These are phyloP conservation scores for Aotearoamyces nothofagi DNA, from an alignment of 2,329 filamentous ascomycete species.

Conservation along the genomic window DNA sequence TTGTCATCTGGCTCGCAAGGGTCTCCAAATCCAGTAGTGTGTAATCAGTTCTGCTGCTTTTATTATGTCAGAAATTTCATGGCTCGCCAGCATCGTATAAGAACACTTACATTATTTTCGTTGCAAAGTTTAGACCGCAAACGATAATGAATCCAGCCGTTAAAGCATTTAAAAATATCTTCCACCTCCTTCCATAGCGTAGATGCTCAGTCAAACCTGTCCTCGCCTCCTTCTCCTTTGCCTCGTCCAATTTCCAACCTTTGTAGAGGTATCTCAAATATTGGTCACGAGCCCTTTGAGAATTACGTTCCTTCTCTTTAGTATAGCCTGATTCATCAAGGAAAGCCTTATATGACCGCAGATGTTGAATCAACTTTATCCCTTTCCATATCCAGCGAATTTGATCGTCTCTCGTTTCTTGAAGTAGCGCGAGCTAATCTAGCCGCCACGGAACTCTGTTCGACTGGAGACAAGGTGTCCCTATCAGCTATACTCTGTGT, in stretches of 20 bases:
- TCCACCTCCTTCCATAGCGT: slow-evolving; percentile 1
- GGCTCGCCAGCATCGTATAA: not conserved
- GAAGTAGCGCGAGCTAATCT: not conserved
- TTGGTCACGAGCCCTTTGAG: slow-evolving; percentile 1
- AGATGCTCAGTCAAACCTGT: slow-evolving; percentile 1
- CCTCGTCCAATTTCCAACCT: slow-evolving; percentile 1
- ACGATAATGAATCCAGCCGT: not conserved
- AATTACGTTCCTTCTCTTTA: not conserved
- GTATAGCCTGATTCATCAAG: slow-evolving; percentile 1
- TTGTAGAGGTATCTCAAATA: slow-evolving; percentile 1
- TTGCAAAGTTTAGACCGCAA: slow-evolving; percentile 1
- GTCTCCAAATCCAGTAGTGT: not conserved
- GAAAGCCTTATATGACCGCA: slow-evolving; percentile 1
- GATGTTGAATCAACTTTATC: slow-evolving; percentile 1
- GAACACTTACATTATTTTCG: slow-evolving; percentile 1
- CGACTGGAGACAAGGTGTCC: too few relatives aligned
- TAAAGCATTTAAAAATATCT: slow-evolving; percentile 1
- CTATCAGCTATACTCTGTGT: too few relatives aligned
- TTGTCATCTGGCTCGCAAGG: not conserved
- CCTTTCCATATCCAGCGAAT: slow-evolving; percentile 1
- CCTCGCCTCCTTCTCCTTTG: slow-evolving; percentile 1
- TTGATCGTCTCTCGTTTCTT: not conserved
- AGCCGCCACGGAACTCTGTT: too few relatives aligned
- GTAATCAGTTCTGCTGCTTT: not conserved
- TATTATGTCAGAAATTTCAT: not conserved